Conservation (phyloP, 495 filamentous ascomycete species). For the Cetradonia linearis region DNA sequence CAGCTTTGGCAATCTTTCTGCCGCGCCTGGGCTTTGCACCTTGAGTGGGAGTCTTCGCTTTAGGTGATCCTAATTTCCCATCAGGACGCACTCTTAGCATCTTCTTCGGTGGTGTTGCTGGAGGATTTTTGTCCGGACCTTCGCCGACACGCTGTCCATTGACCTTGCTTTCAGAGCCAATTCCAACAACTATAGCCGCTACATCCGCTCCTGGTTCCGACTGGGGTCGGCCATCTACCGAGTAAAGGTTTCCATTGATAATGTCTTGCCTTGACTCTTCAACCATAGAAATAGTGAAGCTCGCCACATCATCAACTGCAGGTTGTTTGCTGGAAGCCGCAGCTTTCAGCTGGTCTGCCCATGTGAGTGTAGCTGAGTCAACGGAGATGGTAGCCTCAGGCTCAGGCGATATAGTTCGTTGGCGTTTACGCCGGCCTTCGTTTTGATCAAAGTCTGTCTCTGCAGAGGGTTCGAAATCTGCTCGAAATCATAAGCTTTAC, state of each 20-base stretch:
- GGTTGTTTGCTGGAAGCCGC: neutral
- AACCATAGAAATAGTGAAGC: neutral
- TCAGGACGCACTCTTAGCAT: constrained; percentile 45
- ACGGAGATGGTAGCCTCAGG: neutral
- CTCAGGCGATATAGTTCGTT: constrained; percentile 29
- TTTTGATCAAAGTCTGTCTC: constrained; percentile 24
- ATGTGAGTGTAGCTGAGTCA: neutral
- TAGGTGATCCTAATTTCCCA: constrained; percentile 49
- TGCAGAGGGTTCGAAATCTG: neutral
- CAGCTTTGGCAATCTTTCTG: constrained; percentile 24
- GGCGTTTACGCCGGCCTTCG: constrained; percentile 32
- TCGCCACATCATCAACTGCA: neutral
- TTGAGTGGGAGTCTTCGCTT: constrained; percentile 24
- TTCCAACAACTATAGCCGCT: neutral
- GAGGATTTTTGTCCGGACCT: neutral
- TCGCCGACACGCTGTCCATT: neutral
- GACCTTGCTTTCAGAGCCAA: neutral
- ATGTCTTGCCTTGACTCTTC: neutral
- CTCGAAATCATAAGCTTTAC: constrained; percentile 15
- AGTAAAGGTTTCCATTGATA: neutral
- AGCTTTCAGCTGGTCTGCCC: constrained; percentile 19
- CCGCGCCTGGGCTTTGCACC: constrained; percentile 27
- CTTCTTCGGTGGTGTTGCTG: constrained; percentile 27
- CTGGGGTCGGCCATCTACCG: neutral
- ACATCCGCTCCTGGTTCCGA: neutral